Base-by-base conservation (phyloP, 768 basidiomycete species). In the Boletus insuetus region DNA sequence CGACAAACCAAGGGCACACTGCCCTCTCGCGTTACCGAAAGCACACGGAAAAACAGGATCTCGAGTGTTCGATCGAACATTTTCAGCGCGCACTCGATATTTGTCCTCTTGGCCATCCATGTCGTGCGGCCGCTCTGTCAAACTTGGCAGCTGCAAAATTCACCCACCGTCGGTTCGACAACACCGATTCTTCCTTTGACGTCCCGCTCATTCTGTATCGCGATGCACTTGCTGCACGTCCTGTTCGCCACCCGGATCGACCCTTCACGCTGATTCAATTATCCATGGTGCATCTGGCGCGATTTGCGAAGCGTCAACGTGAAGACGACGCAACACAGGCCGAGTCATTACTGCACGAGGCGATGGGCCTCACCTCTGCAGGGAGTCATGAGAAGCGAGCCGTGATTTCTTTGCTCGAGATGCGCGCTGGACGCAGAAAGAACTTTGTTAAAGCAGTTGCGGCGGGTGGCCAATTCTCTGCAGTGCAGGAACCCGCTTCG, bases 171-270 rank as follows among this genome's bases (percentile, higher is more conserved):
- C 44, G 6, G 14, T 20, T 41, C 20, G 10, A 46, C 16, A 22
- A 19, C 35, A 13, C 32, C 6, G 32, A 31, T 4, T 0, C n/a
- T 34, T 51, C 41, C 11, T 44, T 53, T 6, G 45, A 53, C 8
- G 22, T 39, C 3, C 43, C 51, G 6, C 3, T 35, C 6, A 11
- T 13, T 1, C 22, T 47, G 13, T 49, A 50, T 17, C 40, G 14
- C 5, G 14, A 47, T 14, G 53, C 48, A 11, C 51, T 56, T 32
- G 20, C 24, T 17, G 11, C 35, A 10, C 51, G 56, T 32, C 46
- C 51, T 16, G 14, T 26, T 6, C 31, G 56, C 32, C 52, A 54
- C n/a, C 52, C 52, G 1, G 56, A 57, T 19, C 34, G 47, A 39
- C 47, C 51, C 2, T 16, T 24, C 11, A 57, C 52, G 4, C 35